Evolutionary conservation across 306 rosid species (phyloP), one percentile per base, ranked within the genome.

Genomic region (Mucuna pruriens): DNA sequence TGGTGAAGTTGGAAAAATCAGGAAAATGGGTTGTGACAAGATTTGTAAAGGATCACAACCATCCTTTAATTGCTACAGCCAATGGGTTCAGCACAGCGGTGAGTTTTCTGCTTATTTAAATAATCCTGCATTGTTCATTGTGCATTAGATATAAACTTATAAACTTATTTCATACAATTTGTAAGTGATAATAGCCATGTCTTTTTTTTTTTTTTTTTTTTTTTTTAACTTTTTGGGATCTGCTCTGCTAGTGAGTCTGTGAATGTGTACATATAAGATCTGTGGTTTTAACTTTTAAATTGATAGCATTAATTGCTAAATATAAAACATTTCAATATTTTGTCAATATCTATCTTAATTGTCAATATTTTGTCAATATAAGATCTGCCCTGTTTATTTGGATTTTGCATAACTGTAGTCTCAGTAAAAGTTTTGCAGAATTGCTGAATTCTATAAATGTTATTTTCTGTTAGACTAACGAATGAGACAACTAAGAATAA

Each of bases 1-100:
- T 92, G 88, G 92, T 95, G 57, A 95, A 92, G 91, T 81, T 92
- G 87, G 98, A 95, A 79, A 95, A 90, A 78, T 87, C 92, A 54
- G 97, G 97, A 71, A 95, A 92, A 83, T 95, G 98, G 97, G 86
- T 95, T 54, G 97, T 95, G 36, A 84, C 97, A 19, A 90, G 97
- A 87, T 92, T 92, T 87, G 85, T 86, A 68, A 91, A 87, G 86
- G 97, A 95, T 71, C 98, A 95, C 83, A 95, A 92, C 84, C 97
- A 95, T 89, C 95, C 95, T 62, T 86, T 92, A 70, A 88, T 85
- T 82, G 75, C 86, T 66, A 86, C 97, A 45, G 85, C 94, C 74
- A 90, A 87, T 83, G 97, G 94, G 39, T 92, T 92, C 82, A 86
- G 88, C 86, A 81, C 92, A 73, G 87, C 63, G 82, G 98, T 95